Percentiles rank a stretch among this genome's conserved stretches.
Evolutionary conservation across 2,329 filamentous ascomycete species (phyloP).

Genomic region (Ascochyta fabae): DNA sequence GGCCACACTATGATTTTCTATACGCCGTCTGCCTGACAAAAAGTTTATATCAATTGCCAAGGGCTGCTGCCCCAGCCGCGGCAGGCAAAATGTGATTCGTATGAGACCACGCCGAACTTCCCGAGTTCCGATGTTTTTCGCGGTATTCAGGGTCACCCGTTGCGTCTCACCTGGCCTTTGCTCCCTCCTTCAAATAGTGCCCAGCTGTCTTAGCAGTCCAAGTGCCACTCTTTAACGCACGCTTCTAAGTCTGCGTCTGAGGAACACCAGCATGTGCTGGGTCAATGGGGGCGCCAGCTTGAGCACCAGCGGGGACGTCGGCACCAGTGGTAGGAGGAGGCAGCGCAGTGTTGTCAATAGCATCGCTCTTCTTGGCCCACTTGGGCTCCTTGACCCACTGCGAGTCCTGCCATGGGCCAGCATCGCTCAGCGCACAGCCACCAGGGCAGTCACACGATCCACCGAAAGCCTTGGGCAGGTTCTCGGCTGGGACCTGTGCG

Average conservation of each 20-base stretch:
- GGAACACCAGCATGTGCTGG: slow-evolving; percentile 23
- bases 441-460: slow-evolving; percentile 81
- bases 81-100: background rate
- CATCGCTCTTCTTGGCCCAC: slow-evolving; percentile 52
- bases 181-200: background rate
- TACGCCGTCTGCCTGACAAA: background rate
- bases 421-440: slow-evolving; percentile 86
- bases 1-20: background rate
- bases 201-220: slow-evolving; percentile 6
- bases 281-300: slow-evolving; percentile 14
- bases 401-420: slow-evolving; percentile 83
- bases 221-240: background rate
- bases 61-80: background rate
- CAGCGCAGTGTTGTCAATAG: slow-evolving; percentile 43
- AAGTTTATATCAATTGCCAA: background rate
- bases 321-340: slow-evolving; percentile 32
- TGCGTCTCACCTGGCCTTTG: background rate
- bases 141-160: background rate
- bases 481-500: slow-evolving; percentile 84
- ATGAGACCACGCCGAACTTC: background rate
- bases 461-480: slow-evolving; percentile 85
- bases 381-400: slow-evolving; percentile 67
- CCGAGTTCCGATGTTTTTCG: background rate
- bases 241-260: slow-evolving; percentile 16
- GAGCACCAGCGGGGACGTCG: slow-evolving; percentile 23